Evolutionary conservation across 2,329 filamentous ascomycete species (phyloP), one percentile per base, ranked within the genome.

Genomic region (Ambrosiella cleistominuta): DNA sequence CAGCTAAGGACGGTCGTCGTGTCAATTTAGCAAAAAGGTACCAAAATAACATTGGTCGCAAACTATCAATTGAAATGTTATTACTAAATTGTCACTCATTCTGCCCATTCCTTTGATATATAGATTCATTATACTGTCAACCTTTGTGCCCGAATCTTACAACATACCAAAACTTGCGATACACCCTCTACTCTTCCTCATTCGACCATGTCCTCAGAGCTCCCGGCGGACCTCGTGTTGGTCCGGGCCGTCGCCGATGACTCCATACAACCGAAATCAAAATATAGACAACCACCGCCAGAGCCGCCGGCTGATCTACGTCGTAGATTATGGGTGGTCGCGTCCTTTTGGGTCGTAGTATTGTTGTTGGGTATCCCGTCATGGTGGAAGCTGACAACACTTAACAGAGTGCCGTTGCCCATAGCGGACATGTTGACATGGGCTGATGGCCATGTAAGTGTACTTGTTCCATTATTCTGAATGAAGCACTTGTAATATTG

Each of bases 351-450:
- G 93, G 74, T 82, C 4, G 81, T 97, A 42, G 87, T 95, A 6
- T 68, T 95, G 6, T 78, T 85, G 37, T 72, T 98, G 5, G 93
- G 93, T 2, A 69, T 98, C 63, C 93, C 93, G 59, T 84, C 95
- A 78, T 98, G 93, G 93, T 94, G 88, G 82, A 83, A 82, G 69
- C 97, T 93, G 0, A 98, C 93, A 3, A 85, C 86, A 0, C 95
- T 97, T 58, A 90, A 95, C 69, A 81, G 93, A 58, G 90, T 91
- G 11, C 78, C 82, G 50, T 73, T 98, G 64, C 93, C 93, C 4
- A 70, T 96, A 63, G 78, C 85, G 66, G 79, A 83, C 57, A 98
- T 98, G 93, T 79, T 86, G 64, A 79, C 85, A 62, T 97, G 93
- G 91, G 86, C 88, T 8, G 86, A 94, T 66, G 89, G 89, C 63